Conservation (phyloP, 1,139 yeast species). For the Hemisphaericaspora subhashii region DNA sequence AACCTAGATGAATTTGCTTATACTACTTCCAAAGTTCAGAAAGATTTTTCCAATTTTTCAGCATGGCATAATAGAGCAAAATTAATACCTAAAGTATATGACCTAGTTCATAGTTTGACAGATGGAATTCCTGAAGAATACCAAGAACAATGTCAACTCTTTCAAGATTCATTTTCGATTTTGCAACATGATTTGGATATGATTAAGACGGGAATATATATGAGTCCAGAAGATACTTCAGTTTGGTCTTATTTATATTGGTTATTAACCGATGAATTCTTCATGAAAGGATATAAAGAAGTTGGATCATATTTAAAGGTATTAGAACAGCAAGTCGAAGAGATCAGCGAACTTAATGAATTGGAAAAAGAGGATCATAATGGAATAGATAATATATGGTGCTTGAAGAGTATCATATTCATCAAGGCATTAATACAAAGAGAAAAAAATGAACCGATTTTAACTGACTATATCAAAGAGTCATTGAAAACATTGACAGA, state of each 20-base stretch:
- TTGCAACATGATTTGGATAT: constrained; percentile 62
- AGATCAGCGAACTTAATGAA: constrained; percentile 56
- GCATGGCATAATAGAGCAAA: constrained; percentile 94
- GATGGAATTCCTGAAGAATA: constrained; percentile 22
- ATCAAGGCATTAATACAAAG: constrained; percentile 37
- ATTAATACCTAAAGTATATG: constrained; percentile 56
- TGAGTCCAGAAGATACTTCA: constrained; percentile 93
- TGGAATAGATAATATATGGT: constrained; percentile 63
- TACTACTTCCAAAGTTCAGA: constrained; percentile 76
- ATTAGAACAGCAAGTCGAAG: constrained; percentile 38
- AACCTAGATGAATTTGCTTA: constrained; percentile 62
- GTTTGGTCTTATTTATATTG: constrained; percentile 89
- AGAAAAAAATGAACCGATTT: constrained; percentile 5
- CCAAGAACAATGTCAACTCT: constrained; percentile 17
- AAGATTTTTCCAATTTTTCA: constrained; percentile 85
- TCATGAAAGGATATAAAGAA: constrained; percentile 30
- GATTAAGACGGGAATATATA: constrained; percentile 80
- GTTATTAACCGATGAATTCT: constrained; percentile 62
- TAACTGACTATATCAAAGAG: constrained; percentile 27
- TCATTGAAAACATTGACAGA: constrained; percentile 45
- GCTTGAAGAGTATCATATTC: constrained; percentile 55
- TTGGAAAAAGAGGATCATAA: constrained; percentile 56
- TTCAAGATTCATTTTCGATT: constrained; percentile 31
- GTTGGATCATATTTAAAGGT: constrained; percentile 23
- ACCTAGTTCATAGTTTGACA: constrained; percentile 14